Base-by-base conservation (phyloP, 2,329 filamentous ascomycete species). In the Penicillium digitatum region DNA sequence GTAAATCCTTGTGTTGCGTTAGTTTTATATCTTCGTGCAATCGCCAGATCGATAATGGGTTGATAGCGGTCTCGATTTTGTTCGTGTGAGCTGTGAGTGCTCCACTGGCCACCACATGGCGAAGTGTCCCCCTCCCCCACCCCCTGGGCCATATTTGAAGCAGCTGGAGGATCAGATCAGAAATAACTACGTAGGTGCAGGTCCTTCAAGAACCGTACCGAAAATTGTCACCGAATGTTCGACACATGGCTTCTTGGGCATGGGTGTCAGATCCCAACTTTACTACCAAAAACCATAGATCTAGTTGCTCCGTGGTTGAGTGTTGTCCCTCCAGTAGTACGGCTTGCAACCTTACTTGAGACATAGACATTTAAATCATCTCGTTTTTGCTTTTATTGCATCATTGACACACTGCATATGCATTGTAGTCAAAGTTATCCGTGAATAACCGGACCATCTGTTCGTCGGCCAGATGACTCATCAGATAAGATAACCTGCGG, bases 401-500 rank as follows among this genome's bases (percentile, higher is more conserved):
- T 29, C 40, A 24, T 10, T 14, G 11, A n/a, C 38, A n/a, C 24
- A 26, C 38, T 22, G 9, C 1, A 3, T 9, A 37, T 2, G 16
- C 12, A 16, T 27, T 42, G 4, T 18, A 29, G 2, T 6, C 22
- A n/a, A 35, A n/a, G 22, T 45, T 45, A 27, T 12, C 42, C 29
- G 42, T 40, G 35, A 24, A 22, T 32, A 42, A 11, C 34, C 37
- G 29, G 27, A 22, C 40, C 27, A 44, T 5, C 40, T 35, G 34
- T 39, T 40, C 37, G n/a, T 45, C 52, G 47, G 45, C 32, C 44
- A 37, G 38, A 53, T 64, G 59, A 65, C 58, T 65, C 60, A 64
- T 56, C 62, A 56, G 62, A 65, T 64, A 63, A 63, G 63, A 58
- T 57, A 57, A 56, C 57, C 57, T 45, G 63, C 62, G 63, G 63